These are phyloP conservation scores for Aspergillus ellipticus DNA, from an alignment of 495 filamentous ascomycete species.

Conservation along the genomic window DNA sequence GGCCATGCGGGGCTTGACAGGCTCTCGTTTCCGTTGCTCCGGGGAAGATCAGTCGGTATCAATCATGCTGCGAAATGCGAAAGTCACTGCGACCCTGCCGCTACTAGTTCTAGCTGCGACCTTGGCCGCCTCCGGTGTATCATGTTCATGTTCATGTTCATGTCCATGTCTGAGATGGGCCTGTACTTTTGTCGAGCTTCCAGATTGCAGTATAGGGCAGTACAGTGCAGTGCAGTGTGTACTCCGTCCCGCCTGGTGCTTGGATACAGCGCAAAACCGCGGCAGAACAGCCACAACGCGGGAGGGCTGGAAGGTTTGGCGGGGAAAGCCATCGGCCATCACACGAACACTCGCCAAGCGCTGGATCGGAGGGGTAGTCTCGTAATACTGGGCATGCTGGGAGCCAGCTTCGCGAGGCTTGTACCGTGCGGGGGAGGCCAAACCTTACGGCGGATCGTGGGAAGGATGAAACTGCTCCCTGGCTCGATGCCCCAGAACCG, in stretches of 20 bases:
- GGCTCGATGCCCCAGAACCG: not conserved
- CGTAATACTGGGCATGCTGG: not conserved
- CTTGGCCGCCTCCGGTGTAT: not conserved
- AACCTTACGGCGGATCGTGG: not conserved
- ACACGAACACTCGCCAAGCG: slow-evolving; percentile 10
- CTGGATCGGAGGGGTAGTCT: slow-evolving; percentile 5
- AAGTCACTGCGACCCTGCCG: not conserved
- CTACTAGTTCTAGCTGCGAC: not conserved
- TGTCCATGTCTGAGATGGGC: no score
- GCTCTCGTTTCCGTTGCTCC: slow-evolving; percentile 42
- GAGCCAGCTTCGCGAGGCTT: slow-evolving; percentile 1
- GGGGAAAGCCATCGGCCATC: slow-evolving; percentile 4
- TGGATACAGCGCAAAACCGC: no score
- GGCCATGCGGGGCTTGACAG: slow-evolving; percentile 38
- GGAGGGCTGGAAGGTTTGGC: not conserved
- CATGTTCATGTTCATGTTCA: no score
- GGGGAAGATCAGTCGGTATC: slow-evolving; percentile 33
- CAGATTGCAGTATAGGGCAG: no score
- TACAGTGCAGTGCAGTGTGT: no score
- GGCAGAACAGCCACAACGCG: no score
- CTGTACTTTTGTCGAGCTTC: no score
- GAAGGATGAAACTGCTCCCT: not conserved
- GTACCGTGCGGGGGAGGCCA: slow-evolving; percentile 8
- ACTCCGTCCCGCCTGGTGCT: no score
- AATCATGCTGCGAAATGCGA: no score